A percentile compares a stretch with the other conserved stretches of the same genome.
Evolutionary conservation across 306 rosid species (phyloP).

Genomic region (Cercis canadensis): DNA sequence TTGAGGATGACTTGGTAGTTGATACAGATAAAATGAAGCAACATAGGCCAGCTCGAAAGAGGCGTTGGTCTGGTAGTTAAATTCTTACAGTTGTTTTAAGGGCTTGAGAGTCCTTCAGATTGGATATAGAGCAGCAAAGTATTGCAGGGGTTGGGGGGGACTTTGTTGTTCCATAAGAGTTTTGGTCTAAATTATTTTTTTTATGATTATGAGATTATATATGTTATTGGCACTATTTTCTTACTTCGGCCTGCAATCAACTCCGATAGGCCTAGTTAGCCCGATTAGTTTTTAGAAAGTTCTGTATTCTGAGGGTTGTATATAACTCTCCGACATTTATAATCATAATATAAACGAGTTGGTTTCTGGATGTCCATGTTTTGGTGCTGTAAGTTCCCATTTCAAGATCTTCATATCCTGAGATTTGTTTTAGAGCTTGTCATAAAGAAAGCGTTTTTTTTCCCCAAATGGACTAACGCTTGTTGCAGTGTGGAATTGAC

Average conservation of each 20-base stretch:
- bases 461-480: too few relatives aligned
- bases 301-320: slow-evolving; percentile 27
- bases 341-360: background rate
- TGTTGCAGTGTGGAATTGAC: too few relatives aligned
- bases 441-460: too few relatives aligned
- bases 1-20: slow-evolving; percentile 40
- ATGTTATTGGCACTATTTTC: slow-evolving; percentile 7
- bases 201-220: slow-evolving; percentile 27
- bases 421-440: too few relatives aligned
- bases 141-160: background rate
- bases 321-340: slow-evolving; percentile 10
- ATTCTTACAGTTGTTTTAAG: slow-evolving; percentile 11
- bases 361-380: background rate
- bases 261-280: background rate
- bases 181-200: background rate
- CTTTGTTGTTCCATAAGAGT: slow-evolving; percentile 10
- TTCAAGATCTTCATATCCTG: background rate
- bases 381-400: background rate
- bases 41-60: slow-evolving; percentile 68
- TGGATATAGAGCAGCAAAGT: slow-evolving; percentile 12
- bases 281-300: slow-evolving; percentile 14
- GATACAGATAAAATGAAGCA: slow-evolving; percentile 47
- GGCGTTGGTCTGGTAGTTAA: slow-evolving; percentile 62
- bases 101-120: slow-evolving; percentile 1
- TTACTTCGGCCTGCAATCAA: slow-evolving; percentile 24